Conservation (phyloP, 2,329 filamentous ascomycete genomes). For the Diaporthe caulivora region DNA sequence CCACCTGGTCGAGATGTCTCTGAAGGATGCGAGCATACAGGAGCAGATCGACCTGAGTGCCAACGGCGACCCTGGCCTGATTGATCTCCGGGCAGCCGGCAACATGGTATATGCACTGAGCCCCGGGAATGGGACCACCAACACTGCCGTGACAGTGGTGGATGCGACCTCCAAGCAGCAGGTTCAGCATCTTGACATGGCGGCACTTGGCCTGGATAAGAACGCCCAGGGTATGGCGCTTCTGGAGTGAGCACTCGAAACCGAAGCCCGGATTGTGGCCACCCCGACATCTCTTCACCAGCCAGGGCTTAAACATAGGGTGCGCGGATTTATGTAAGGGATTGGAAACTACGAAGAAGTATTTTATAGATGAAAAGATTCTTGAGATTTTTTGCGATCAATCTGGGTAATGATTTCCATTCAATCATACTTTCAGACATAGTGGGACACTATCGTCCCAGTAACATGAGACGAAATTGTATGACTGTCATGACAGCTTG, state of each 20-base stretch:
- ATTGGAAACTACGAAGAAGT: too few relatives aligned
- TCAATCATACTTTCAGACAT: too few relatives aligned
- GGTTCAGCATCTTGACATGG: constrained; percentile 51
- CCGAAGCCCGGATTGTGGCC: too few relatives aligned
- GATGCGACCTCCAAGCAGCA: constrained; percentile 47
- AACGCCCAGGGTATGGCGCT: constrained; percentile 50
- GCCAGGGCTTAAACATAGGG: too few relatives aligned
- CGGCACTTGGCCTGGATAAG: constrained; percentile 43
- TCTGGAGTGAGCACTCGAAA: constrained; percentile 48
- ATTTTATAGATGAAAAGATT: too few relatives aligned
- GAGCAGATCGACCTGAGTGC: constrained; percentile 55
- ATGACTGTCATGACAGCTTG: too few relatives aligned
- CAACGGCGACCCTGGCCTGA: constrained; percentile 65
- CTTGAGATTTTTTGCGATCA: too few relatives aligned
- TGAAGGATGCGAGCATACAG: constrained; percentile 61
- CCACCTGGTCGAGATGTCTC: constrained; percentile 68
- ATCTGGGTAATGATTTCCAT: too few relatives aligned
- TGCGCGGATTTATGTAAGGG: too few relatives aligned
- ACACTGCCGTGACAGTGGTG: constrained; percentile 54
- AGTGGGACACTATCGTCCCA: too few relatives aligned
- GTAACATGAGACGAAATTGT: too few relatives aligned
- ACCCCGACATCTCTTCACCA: too few relatives aligned
- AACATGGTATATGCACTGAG: constrained; percentile 69
- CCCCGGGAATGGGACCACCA: constrained; percentile 61
- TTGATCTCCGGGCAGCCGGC: constrained; percentile 66